Conservation (phyloP, 306 rosid genomes). For the Alnus rubra region DNA sequence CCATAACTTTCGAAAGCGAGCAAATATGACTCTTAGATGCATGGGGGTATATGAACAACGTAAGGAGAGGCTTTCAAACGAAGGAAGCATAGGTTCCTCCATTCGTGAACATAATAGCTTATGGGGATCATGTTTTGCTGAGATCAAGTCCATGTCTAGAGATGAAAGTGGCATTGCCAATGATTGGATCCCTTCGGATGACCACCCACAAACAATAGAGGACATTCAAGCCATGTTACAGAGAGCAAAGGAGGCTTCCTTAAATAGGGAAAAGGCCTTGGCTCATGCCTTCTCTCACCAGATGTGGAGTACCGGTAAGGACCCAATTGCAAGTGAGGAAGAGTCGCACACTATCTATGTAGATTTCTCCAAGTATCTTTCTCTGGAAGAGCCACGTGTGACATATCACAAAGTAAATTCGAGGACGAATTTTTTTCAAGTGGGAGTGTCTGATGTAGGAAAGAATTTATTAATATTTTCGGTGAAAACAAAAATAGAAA, state of each 20-base stretch:
- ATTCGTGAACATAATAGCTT: constrained; percentile 25
- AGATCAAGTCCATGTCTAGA: constrained; percentile 41
- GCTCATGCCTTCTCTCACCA: constrained; percentile 51
- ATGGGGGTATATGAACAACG: constrained; percentile 49
- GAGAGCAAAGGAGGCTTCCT: constrained; percentile 37
- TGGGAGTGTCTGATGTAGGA: too few species aligned
- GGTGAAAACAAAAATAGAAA: too few species aligned
- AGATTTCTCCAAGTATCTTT: too few species aligned
- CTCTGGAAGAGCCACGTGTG: too few species aligned
- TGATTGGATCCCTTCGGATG: constrained; percentile 38
- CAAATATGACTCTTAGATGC: constrained; percentile 51
- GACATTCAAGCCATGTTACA: constrained; percentile 37
- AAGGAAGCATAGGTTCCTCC: constrained; percentile 35
- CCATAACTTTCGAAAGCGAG: constrained; percentile 48
- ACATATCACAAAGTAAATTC: too few species aligned
- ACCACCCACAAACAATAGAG: constrained; percentile 25
- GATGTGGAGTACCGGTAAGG: background rate
- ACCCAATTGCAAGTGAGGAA: too few species aligned
- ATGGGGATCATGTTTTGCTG: constrained; percentile 23
- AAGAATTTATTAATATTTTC: too few species aligned
- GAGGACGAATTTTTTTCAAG: too few species aligned
- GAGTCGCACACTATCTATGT: too few species aligned
- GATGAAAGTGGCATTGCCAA: constrained; percentile 34
- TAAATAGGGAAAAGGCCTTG: constrained; percentile 41
- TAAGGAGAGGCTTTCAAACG: constrained; percentile 34